These are phyloP conservation scores for Capsicum chinense DNA, from an alignment of 257 asterid species.

Conservation along the genomic window DNA sequence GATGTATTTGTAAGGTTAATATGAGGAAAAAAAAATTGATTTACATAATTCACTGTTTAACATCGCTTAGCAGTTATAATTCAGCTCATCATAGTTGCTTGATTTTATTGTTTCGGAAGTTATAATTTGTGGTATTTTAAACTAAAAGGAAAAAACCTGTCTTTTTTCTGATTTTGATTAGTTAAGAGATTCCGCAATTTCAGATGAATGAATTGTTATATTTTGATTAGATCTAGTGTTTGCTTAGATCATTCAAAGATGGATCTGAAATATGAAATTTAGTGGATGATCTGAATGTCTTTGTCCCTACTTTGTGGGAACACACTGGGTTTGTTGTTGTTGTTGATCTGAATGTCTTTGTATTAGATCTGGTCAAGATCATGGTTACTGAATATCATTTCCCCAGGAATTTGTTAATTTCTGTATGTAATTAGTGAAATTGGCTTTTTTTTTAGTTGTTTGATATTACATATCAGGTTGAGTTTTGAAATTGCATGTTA, in stretches of 20 bases:
- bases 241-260: not conserved
- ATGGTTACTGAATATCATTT: not conserved
- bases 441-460: not conserved
- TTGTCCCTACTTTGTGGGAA: not conserved
- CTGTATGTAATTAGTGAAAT: not conserved
- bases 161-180: not conserved
- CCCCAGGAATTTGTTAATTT: not conserved
- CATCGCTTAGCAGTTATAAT: too few relatives aligned
- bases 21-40: not conserved
- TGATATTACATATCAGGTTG: not conserved
- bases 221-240: conserved; percentile 14
- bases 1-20: not conserved
- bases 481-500: not conserved
- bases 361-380: conserved; percentile 19
- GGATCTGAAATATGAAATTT: not conserved
- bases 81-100: not conserved
- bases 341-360: conserved; percentile 14
- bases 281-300: conserved; percentile 21
- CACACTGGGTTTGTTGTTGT: too few relatives aligned
- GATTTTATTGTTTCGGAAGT: not conserved
- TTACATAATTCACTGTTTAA: not conserved
- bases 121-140: not conserved
- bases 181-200: not conserved
- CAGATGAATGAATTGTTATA: not conserved
- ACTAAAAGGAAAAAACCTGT: not conserved